Conservation (phyloP, 352 stramenopile species). For the Pythium angustatum region DNA sequence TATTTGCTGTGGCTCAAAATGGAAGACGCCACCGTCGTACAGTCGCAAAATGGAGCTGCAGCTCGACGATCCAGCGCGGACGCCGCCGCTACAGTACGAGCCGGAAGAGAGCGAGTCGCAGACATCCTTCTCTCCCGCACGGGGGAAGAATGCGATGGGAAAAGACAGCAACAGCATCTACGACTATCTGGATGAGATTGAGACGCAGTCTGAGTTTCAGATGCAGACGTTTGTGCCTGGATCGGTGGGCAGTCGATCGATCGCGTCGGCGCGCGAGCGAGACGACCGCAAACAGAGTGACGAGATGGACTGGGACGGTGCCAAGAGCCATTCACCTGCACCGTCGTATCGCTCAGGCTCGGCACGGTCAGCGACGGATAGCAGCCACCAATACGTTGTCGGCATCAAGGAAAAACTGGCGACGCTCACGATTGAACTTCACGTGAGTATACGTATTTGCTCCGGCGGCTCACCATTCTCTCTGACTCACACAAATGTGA, state of each 20-base stretch:
- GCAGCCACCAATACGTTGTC: constrained; percentile 59
- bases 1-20: too few species aligned
- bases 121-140: constrained; percentile 30
- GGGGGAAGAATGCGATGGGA: constrained; percentile 8
- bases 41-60: constrained; percentile 39
- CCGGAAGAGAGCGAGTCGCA: constrained; percentile 36
- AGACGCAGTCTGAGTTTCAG: constrained; percentile 60
- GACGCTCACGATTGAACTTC: constrained; percentile 77
- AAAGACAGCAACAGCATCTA: constrained; percentile 54
- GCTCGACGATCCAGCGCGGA: constrained; percentile 45
- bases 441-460: constrained; percentile 37
- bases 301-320: constrained; percentile 45
- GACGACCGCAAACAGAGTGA: constrained; percentile 17
- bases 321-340: constrained; percentile 26
- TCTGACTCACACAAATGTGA: too few species aligned
- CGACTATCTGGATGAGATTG: constrained; percentile 75
- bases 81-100: constrained; percentile 40
- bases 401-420: constrained; percentile 81
- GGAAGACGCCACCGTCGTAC: background rate
- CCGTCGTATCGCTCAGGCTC: constrained; percentile 39
- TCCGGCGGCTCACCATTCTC: background rate
- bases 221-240: constrained; percentile 34
- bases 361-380: constrained; percentile 30
- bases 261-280: constrained; percentile 9
- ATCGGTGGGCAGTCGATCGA: constrained; percentile 17